These are phyloP conservation scores for Anisodus acutangulus DNA, from an alignment of 257 asterid species.

Conservation along the genomic window DNA sequence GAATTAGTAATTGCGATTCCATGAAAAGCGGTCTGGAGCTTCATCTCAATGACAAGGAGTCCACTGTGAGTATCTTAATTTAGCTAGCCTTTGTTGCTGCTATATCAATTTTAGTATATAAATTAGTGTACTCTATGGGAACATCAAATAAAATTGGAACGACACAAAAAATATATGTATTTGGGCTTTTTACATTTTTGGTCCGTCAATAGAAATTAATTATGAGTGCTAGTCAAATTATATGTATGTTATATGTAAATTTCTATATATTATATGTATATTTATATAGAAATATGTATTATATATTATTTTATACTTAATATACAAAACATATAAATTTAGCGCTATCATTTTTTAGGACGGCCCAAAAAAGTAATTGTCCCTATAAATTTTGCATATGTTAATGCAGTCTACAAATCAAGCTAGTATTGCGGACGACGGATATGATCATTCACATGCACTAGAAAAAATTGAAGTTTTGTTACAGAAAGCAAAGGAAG, in stretches of 20 bases:
- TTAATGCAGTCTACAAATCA: constrained; percentile 46
- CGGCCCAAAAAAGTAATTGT: background rate
- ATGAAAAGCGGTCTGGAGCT: constrained; percentile 20
- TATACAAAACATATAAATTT: too few relatives aligned
- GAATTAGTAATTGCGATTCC: constrained; percentile 35
- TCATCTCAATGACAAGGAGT: constrained; percentile 33
- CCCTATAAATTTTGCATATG: background rate
- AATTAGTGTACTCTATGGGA: background rate
- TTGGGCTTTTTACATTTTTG: background rate
- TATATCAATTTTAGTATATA: background rate
- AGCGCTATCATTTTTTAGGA: too few relatives aligned
- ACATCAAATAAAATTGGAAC: background rate
- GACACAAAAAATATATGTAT: background rate
- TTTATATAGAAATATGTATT: too few relatives aligned
- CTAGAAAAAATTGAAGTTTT: constrained; percentile 47
- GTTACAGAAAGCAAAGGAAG: constrained; percentile 49
- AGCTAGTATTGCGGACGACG: constrained; percentile 31
- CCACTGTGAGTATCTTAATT: constrained; percentile 40
- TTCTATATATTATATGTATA: too few relatives aligned
- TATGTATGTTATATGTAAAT: too few relatives aligned
- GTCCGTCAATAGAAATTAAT: too few relatives aligned
- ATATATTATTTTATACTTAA: too few relatives aligned
- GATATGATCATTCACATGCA: constrained; percentile 33
- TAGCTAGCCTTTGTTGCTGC: background rate
- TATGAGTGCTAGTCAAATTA: too few relatives aligned